phyloP scores from a whole-genome alignment of 208 protist genomes.

The Acanthamoeba healyi region DNA sequence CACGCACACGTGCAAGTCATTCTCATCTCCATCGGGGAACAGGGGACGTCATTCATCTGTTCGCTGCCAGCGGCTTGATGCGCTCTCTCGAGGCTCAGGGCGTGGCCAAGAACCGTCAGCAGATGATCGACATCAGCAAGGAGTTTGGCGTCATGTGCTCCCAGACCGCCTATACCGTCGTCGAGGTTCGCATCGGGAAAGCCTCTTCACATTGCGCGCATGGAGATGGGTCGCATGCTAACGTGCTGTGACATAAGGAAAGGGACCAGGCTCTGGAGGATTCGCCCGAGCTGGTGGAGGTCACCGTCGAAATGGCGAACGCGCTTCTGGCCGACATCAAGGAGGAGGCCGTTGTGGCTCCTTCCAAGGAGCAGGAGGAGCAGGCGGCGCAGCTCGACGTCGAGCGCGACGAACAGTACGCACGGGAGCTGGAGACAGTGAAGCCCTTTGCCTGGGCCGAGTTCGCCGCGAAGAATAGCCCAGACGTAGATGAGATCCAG shows the following conservation, averaged over 20 bases:
- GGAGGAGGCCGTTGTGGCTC: not conserved
- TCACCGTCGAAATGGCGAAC: not conserved
- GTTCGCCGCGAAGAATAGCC: not conserved
- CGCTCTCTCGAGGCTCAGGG: not conserved
- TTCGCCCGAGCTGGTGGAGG: slow-evolving; percentile 14
- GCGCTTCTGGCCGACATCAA: not conserved
- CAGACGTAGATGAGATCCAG: slow-evolving; percentile 66
- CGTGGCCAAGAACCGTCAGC: not conserved
- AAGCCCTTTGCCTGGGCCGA: not conserved
- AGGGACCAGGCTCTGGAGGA: slow-evolving; percentile 1
- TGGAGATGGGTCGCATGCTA: too few species aligned
- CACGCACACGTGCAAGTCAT: too few species aligned
- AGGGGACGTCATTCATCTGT: not conserved
- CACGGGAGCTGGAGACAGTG: not conserved
- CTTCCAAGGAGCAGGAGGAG: not conserved
- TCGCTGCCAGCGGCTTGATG: not conserved
- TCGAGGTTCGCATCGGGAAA: not conserved
- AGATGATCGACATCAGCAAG: not conserved
- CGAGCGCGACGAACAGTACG: not conserved
- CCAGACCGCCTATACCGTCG: not conserved
- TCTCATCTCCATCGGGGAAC: too few species aligned
- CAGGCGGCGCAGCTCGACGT: not conserved
- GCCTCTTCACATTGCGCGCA: too few species aligned
- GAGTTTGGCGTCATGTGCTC: slow-evolving; percentile 6
- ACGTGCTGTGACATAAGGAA: too few species aligned